Evolutionary conservation across 805 yeast genomes (phyloP).

Genomic region (Candida mattraensis): DNA sequence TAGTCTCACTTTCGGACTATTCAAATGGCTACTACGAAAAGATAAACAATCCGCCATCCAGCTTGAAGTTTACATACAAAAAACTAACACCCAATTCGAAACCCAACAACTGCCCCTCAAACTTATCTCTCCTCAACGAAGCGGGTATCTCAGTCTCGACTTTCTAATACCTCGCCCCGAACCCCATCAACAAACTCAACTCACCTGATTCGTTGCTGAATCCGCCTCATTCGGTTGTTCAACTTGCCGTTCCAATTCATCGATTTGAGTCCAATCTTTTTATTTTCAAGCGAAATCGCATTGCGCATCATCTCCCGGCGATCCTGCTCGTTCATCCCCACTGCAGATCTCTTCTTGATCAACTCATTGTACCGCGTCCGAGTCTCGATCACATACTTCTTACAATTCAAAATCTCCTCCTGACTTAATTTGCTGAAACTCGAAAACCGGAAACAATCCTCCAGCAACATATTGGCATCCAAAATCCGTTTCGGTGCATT

Average conservation of each 20-base stretch:
- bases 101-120: slow-evolving; percentile 30
- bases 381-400: slow-evolving; percentile 72
- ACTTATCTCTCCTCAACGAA: slow-evolving; percentile 50
- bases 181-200: slow-evolving; percentile 4
- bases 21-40: slow-evolving; percentile 36
- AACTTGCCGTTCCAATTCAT: slow-evolving; percentile 37
- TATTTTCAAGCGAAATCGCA: slow-evolving; percentile 23
- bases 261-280: slow-evolving; percentile 32
- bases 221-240: slow-evolving; percentile 31
- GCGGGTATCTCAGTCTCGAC: slow-evolving; percentile 60
- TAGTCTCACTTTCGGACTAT: slow-evolving; percentile 40
- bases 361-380: slow-evolving; percentile 42
- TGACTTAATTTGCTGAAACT: slow-evolving; percentile 63
- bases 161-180: slow-evolving; percentile 49
- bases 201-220: slow-evolving; percentile 26
- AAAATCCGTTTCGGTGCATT: slow-evolving; percentile 70
- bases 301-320: slow-evolving; percentile 29
- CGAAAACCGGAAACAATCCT: slow-evolving; percentile 61
- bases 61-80: slow-evolving; percentile 44
- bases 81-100: slow-evolving; percentile 30
- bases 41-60: slow-evolving; percentile 34
- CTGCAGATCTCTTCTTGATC: slow-evolving; percentile 30
- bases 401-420: slow-evolving; percentile 75
- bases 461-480: slow-evolving; percentile 70
- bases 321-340: slow-evolving; percentile 32